These are phyloP conservation scores for Digitaria exilis DNA, from an alignment of 202 grass and related monocot genomes.

Conservation along the genomic window DNA sequence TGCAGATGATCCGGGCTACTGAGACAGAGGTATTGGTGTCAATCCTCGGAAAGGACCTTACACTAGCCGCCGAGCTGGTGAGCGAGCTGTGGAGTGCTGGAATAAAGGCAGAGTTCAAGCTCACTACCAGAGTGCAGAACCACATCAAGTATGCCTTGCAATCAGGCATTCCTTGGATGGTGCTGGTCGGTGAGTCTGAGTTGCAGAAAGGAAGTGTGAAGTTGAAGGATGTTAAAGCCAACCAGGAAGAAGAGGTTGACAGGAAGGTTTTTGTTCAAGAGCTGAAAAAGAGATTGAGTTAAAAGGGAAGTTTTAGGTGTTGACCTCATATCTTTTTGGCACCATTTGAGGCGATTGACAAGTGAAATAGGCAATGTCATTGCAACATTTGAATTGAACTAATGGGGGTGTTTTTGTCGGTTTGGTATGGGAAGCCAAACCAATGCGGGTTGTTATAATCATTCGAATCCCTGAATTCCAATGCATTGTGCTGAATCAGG, in stretches of 20 bases:
- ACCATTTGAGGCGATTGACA: not conserved
- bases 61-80: constrained; percentile 60
- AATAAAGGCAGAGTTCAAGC: constrained; percentile 82
- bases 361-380: not conserved
- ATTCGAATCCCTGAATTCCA: constrained; percentile 6
- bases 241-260: constrained; percentile 53
- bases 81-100: constrained; percentile 67
- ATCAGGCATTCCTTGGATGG: constrained; percentile 46
- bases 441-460: not conserved
- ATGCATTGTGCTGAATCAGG: not conserved
- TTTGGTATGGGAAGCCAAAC: not conserved
- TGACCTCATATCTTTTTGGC: not conserved
- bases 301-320: not conserved
- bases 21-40: constrained; percentile 76
- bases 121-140: constrained; percentile 53
- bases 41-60: constrained; percentile 70
- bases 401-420: not conserved
- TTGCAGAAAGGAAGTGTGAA: constrained; percentile 41
- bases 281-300: constrained; percentile 46
- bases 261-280: constrained; percentile 52
- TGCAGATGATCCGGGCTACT: constrained; percentile 51
- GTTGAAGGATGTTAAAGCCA: constrained; percentile 57
- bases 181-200: constrained; percentile 50
- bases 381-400: not conserved
- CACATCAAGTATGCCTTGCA: constrained; percentile 48